Evolutionary conservation across 768 basidiomycete genomes (phyloP).

Genomic region (Podaxis sp.): DNA sequence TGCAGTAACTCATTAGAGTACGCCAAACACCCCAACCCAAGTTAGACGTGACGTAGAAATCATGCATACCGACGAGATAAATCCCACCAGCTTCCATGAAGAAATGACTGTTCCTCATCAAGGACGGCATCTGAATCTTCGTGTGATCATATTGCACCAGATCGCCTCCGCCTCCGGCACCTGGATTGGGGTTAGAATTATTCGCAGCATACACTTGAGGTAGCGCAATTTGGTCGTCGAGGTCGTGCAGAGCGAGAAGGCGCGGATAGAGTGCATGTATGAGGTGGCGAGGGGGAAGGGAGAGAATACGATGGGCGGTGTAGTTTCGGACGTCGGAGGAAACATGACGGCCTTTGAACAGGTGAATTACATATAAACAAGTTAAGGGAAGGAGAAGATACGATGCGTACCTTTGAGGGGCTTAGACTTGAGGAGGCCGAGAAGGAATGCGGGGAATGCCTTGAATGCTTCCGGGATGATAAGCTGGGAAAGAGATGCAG

Average conservation of each 20-base stretch:
- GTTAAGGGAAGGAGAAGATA: not conserved
- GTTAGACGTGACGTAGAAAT: not conserved
- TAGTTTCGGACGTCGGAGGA: slow-evolving; percentile 93
- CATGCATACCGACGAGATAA: slow-evolving; percentile 79
- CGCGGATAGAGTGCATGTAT: slow-evolving; percentile 86
- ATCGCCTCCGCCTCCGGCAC: slow-evolving; percentile 7
- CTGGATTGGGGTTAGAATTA: not conserved
- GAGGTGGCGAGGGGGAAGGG: slow-evolving; percentile 62
- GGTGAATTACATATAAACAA: not conserved
- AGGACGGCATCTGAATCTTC: slow-evolving; percentile 60
- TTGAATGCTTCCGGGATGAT: slow-evolving; percentile 94
- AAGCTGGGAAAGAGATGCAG: slow-evolving; percentile 46
- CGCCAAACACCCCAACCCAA: not conserved
- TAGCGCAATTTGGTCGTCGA: slow-evolving; percentile 66
- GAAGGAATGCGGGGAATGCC: slow-evolving; percentile 73
- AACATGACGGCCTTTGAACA: slow-evolving; percentile 66
- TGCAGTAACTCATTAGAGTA: slow-evolving; percentile 21
- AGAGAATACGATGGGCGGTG: slow-evolving; percentile 70
- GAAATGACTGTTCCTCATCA: slow-evolving; percentile 77
- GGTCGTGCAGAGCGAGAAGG: slow-evolving; percentile 82
- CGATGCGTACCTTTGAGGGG: slow-evolving; percentile 76
- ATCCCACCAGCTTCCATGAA: slow-evolving; percentile 90
- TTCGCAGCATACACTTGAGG: slow-evolving; percentile 35
- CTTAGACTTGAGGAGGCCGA: slow-evolving; percentile 84
- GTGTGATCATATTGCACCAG: slow-evolving; percentile 12